Base-by-base conservation (phyloP, 768 basidiomycete species). In the Vishniacozyma victoriae region DNA sequence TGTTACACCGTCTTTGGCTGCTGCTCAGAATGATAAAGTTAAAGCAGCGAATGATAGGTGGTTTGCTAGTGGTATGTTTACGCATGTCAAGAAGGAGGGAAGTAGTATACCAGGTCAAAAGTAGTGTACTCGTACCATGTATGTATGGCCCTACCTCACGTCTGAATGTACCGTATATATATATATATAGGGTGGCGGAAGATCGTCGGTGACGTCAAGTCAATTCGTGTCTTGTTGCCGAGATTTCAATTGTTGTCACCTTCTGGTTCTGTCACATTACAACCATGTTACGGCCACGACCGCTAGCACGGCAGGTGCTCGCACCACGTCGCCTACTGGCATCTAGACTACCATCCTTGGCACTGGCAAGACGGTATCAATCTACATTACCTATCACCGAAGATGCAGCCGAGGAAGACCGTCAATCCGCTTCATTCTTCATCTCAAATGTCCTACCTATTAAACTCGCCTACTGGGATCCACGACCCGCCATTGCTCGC, bases 1-100 rank as follows among this genome's bases (percentile, higher is more conserved):
- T 52, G 91, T 90, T 45, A 97, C 97, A 67, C 85, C 87, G 20
- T 59, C 55, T 4, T 50, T 73, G 31, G 79, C 86, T n/a, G 80
- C 84, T 4, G 82, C 71, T 37, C 59, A 83, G 43, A n/a, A n/a
- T n/a, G n/a, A n/a, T n/a, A 80, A 85, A 25, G 88, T 95, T 48
- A 89, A 90, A 70, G 91, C 89, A 58, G 95, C 95, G 20, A 97
- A 99, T 73, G 90, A 95, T 45, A 79, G 85, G 22, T 99, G 95
- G 95, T 99, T 99, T 72, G 83, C 84, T 3, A 58, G 67, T n/a
- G 73, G 70, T 4, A 70, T 70, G 2, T 72, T 74, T 45, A 73
- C 70, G 18, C 71, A 72, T 55, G 67, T 72, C 9, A 52, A 57
- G 48, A 68, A 68, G 44, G 59, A 55, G 23, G 64, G 60, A 22